Evolutionary conservation across 1,284 basidiomycete species (phyloP).

Genomic region (Taiwanofungus camphoratus): DNA sequence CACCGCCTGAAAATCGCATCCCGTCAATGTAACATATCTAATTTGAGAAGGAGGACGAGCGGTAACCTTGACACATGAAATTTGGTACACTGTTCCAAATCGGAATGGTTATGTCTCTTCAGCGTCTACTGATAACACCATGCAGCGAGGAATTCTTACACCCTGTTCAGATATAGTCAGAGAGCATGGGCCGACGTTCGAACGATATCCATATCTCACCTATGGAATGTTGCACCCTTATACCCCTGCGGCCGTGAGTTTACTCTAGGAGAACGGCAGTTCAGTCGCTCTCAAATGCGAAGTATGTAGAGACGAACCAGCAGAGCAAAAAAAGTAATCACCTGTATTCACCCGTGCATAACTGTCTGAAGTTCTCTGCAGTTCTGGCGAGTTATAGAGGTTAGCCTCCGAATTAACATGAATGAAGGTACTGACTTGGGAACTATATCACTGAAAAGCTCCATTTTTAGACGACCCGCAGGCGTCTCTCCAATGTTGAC

Average conservation of each 20-base stretch:
- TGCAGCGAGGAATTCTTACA: constrained; percentile 43
- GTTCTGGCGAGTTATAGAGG: constrained; percentile 43
- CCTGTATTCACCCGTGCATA: constrained; percentile 96
- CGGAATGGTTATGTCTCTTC: not conserved
- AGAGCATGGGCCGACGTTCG: constrained; percentile 11
- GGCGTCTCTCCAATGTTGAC: constrained; percentile 93
- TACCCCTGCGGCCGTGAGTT: constrained; percentile 86
- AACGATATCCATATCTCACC: constrained; percentile 42
- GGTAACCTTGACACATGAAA: constrained; percentile 81
- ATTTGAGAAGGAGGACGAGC: not conserved
- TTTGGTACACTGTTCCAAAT: constrained; percentile 55
- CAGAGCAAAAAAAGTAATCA: constrained; percentile 26
- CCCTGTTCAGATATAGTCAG: constrained; percentile 40
- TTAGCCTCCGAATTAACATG: not conserved
- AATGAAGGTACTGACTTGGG: constrained; percentile 52
- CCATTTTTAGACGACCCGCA: constrained; percentile 93
- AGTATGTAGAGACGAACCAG: constrained; percentile 3
- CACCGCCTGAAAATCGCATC: constrained; percentile 51
- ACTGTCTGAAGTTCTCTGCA: constrained; percentile 95
- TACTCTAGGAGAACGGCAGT: constrained; percentile 58
- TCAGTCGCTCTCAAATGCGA: constrained; percentile 18
- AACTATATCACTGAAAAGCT: constrained; percentile 86
- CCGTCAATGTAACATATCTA: not conserved
- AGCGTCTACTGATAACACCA: no score
- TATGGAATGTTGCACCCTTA: constrained; percentile 86